Base-by-base conservation (phyloP, 495 filamentous ascomycete genomes). In the Penicillium turbatum region DNA sequence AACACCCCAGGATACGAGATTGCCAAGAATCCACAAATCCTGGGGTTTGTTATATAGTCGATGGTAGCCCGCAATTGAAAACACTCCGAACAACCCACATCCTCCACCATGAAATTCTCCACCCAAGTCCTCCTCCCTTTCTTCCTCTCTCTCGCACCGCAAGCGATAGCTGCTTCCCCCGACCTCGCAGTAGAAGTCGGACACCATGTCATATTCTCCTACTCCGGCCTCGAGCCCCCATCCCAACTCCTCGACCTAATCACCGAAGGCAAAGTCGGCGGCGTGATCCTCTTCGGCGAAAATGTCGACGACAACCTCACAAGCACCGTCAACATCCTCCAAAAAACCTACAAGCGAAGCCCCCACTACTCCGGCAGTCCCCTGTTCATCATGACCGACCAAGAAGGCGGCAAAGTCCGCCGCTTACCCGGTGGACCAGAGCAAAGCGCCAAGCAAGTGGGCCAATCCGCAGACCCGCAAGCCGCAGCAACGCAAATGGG, bases 201-300 rank as follows among this genome's bases (percentile, higher is more conserved):
- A 16, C 51, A 58, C 15, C 70, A 73, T 55, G 67, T 73, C 32
- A 62, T 73, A n/a, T 73, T 58, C 60, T 72, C 70, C 3, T 73
- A 70, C 32, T 34, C 57, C 0, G 70, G 70, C 5, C 34, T 59
- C 6, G 46, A 53, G 0, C 68, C 67, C 8, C 67, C 69, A 0
- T 15, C 48, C 2, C 45, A 66, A 5, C 61, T 72, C 10, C 54
- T 57, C 19, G 53, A 61, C n/a, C 56, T 71, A 36, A 66, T 67
- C 21, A 38, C 53, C 21, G 39, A 66, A 34, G 66, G 69, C 17
- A 58, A 68, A 41, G 60, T 75, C 13, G 68, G 71, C 21, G 68
- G 70, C 8, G 51, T 70, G 34, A 67, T 72, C 27, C 51, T 72
- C 49, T 72, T 73, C 55, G 61, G 62, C 12, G 66, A 66, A 15